Evolutionary conservation across 208 protist species (phyloP), one percentile per base, ranked within the genome.

Genomic region (Wallacemonas sp.): DNA sequence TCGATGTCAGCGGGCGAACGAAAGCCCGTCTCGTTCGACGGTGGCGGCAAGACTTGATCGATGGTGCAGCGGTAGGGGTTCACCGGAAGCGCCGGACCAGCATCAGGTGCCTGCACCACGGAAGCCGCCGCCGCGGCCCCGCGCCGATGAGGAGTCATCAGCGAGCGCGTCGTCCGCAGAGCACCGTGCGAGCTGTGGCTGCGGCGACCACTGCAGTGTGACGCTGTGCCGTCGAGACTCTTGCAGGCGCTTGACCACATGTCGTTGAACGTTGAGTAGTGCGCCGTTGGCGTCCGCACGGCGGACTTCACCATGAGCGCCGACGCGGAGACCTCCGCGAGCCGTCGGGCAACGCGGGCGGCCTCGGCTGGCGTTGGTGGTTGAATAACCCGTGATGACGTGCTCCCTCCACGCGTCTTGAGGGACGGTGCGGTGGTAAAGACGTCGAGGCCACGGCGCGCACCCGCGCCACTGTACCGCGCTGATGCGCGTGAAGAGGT

Each of bases 51-150:
- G 15, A 71, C 64, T 10, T 27, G 19, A 19, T 60, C 65, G 34
- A 77, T 63, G 10, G 30, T 34, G 41, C 50, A 71, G 4, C 57
- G 41, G 41, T 72, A 72, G 2, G 71, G 64, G 4, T 13, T 53
- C 26, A 32, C 17, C 21, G 65, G 50, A n/a, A 62, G 12, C 33
- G 27, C 21, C 30, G 9, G 13, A 12, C 15, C 55, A 6, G 24
- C 30, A 4, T 57, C 22, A 10, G 9, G 8, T 13, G 12, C 50
- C 27, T 5, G 5, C 4, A 5, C n/a, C 27, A 6, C 50, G 13
- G 29, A 8, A 37, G 29, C 13, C 22, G 22, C 8, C 22, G 21
- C 13, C 15, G 22, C 33, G 48, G 15, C 48, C 12, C 0, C 26
- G 48, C 48, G 48, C 3, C 55, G 32, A 30, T 21, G 55, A 22